Percentiles rank a stretch among this genome's conserved stretches.
Evolutionary conservation across 2,329 filamentous ascomycete genomes (phyloP).

Genomic region (Chalaropsis ovoidea): DNA sequence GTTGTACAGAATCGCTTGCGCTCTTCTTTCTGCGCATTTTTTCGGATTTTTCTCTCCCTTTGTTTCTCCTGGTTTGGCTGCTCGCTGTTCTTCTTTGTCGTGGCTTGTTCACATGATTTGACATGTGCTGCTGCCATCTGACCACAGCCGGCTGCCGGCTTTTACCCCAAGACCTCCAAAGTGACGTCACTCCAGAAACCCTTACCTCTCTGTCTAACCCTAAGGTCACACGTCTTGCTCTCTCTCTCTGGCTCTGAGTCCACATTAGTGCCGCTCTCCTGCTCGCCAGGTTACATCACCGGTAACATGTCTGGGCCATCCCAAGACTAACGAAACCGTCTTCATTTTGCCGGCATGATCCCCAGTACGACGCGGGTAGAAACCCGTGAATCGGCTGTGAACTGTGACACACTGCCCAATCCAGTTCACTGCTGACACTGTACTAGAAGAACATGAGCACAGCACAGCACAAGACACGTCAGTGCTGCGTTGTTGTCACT

Average conservation of each 20-base stretch:
- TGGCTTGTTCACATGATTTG: not conserved
- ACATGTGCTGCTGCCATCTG: not conserved
- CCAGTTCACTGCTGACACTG: not conserved
- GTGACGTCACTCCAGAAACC: not conserved
- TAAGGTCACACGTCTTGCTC: not conserved
- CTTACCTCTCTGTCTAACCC: not conserved
- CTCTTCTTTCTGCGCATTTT: not conserved
- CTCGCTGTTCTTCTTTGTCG: not conserved
- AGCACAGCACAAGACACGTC: conserved; percentile 1
- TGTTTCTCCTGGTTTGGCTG: not conserved
- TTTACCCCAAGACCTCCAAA: not conserved
- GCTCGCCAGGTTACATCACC: not conserved
- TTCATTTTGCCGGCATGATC: not conserved
- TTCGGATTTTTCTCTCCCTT: not conserved
- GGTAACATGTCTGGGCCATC: no score
- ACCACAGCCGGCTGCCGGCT: not conserved
- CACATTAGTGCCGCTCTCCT: no score
- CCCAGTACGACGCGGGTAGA: not conserved
- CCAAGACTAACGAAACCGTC: not conserved
- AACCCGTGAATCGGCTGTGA: not conserved
- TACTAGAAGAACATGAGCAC: not conserved
- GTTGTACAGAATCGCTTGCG: not conserved
- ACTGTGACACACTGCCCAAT: not conserved
- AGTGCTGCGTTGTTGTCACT: not conserved
- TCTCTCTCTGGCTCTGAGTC: no score